Evolutionary conservation across 306 rosid genomes (phyloP).

Genomic region (Canavalia ensiformis): DNA sequence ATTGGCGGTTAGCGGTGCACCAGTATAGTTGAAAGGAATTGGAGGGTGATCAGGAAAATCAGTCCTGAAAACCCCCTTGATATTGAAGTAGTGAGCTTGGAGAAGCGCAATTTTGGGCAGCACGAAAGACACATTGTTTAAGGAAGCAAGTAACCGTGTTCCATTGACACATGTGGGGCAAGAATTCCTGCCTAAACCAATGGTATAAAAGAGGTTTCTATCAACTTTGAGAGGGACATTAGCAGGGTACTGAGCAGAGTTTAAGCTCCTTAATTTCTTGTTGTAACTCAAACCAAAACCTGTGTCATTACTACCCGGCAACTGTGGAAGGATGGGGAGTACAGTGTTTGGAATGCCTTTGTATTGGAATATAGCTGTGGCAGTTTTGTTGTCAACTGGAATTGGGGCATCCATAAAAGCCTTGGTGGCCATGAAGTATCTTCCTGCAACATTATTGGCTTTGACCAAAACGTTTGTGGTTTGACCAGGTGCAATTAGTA

Average conservation of each 20-base stretch:
- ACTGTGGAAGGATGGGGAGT: constrained; percentile 64
- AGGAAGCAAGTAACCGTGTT: constrained; percentile 67
- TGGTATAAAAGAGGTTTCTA: constrained; percentile 66
- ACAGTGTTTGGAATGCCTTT: constrained; percentile 68
- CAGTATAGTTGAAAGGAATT: constrained; percentile 68
- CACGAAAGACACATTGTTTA: constrained; percentile 73
- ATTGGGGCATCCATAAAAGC: constrained; percentile 72
- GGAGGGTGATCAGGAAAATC: constrained; percentile 75
- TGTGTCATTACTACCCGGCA: constrained; percentile 69
- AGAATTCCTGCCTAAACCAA: constrained; percentile 63
- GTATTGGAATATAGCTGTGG: constrained; percentile 75
- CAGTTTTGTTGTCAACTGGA: constrained; percentile 70
- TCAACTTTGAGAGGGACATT: constrained; percentile 77
- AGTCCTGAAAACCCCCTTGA: constrained; percentile 64
- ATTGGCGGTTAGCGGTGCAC: constrained; percentile 68
- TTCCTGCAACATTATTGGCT: constrained; percentile 62
- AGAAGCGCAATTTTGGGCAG: constrained; percentile 76
- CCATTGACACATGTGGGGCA: constrained; percentile 76
- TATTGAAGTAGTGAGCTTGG: constrained; percentile 75
- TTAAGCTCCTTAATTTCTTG: constrained; percentile 66
- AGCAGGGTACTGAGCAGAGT: constrained; percentile 67
- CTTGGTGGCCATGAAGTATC: constrained; percentile 72
- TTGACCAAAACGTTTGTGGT: constrained; percentile 74
- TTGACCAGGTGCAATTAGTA: constrained; percentile 77
- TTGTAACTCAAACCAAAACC: constrained; percentile 58